Base-by-base conservation (phyloP, 208 protist species). In the Strigomonas galati region DNA sequence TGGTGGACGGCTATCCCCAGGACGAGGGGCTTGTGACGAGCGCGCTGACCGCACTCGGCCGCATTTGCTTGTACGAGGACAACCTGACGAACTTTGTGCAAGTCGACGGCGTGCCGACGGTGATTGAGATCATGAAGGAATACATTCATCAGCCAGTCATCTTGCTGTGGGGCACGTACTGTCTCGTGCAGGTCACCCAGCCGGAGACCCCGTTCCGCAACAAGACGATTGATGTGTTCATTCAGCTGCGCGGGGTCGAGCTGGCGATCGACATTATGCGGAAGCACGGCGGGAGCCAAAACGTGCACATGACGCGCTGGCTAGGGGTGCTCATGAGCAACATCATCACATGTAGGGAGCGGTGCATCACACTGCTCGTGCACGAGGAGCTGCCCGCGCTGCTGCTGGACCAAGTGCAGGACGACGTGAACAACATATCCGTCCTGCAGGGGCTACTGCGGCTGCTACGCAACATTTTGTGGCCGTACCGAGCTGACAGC, bases 101-200 rank as follows among this genome's bases (percentile, higher is more conserved):
- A 40, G 77, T 86, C 30, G 82, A 92, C 61, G 90, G 87, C 30
- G 74, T 92, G 24, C 59, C 74, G 24, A 89, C 85, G n/a, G 73
- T 91, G 62, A 67, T 95, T 64, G 86, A 88, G 62, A 79, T 90
- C 15, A 80, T 95, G 79, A 88, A 84, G 69, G 84, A 91, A 72
- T 89, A 92, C 76, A 68, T 80, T 12, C 82, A 90, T 52, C 32
- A 79, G 27, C 58, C 76, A 0, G 67, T 51, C 15, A 79, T 92
- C 53, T 79, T 87, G 58, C 89, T 91, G 58, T 92, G 84, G 84
- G 89, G 84, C 17, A 71, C 76, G 19, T 81, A 85, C 67, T 84
- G 79, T 30, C 67, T 95, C 15, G 62, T 76, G 46, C 78, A 75
- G 48, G 69, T 84, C 12, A 87, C 82, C 21, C 71, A 78, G 27